phyloP scores from a whole-genome alignment of 441 rosid genomes.

The Jatropha multifida region DNA sequence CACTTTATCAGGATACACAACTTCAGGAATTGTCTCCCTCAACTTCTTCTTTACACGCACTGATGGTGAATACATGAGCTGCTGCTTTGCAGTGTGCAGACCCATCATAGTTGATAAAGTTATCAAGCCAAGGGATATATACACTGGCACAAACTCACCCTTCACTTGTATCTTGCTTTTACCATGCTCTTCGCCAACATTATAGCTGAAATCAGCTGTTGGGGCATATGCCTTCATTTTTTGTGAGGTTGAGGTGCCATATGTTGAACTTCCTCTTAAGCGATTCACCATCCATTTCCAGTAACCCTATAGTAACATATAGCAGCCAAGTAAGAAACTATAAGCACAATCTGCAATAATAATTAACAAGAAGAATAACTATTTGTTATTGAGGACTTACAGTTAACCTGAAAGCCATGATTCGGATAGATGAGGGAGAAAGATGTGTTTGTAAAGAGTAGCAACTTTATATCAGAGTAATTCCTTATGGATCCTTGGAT shows the following conservation, averaged over 20 bases:
- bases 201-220: background rate
- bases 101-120: constrained; percentile 28
- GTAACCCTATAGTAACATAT: background rate
- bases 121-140: constrained; percentile 48
- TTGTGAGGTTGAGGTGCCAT: constrained; percentile 5
- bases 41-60: constrained; percentile 55
- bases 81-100: constrained; percentile 44
- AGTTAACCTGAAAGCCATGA: constrained; percentile 5
- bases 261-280: constrained; percentile 3
- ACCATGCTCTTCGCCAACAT: background rate
- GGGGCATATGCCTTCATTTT: background rate
- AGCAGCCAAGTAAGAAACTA: background rate
- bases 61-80: constrained; percentile 42
- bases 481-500: background rate
- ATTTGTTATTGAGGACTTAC: background rate
- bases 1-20: constrained; percentile 47
- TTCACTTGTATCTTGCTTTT: constrained; percentile 5
- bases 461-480: background rate
- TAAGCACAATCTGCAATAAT: too few relatives aligned
- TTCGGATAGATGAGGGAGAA: background rate
- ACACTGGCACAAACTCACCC: constrained; percentile 43
- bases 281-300: background rate
- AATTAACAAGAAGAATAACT: background rate
- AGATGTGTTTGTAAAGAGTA: background rate
- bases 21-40: constrained; percentile 51